A percentile compares a stretch with the other conserved stretches of the same genome.
phyloP scores from a whole-genome alignment of 2,329 filamentous ascomycete species.

The Fusarium sp. region DNA sequence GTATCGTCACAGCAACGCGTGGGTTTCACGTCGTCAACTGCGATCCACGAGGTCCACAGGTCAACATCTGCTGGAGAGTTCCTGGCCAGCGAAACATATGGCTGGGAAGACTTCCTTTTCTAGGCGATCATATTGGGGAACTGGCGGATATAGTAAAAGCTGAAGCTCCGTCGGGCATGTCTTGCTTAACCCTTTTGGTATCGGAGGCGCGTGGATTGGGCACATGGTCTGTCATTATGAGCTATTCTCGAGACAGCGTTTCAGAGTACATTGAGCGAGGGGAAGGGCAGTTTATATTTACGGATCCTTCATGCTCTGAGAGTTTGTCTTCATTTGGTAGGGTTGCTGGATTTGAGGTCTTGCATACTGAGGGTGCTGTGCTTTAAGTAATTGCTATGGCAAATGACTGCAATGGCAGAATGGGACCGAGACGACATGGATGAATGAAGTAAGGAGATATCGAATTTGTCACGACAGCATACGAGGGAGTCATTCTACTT shows the following conservation, averaged over 20 bases:
- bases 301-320: neutral
- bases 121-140: neutral
- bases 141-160: neutral
- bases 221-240: neutral
- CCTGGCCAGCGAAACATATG: neutral
- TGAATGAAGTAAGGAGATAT: neutral
- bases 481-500: fast-evolving
- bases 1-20: fast-evolving
- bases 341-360: neutral
- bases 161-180: neutral
- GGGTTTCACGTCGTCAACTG: neutral
- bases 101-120: neutral
- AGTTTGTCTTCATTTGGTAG: neutral
- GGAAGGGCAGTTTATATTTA: neutral
- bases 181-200: neutral
- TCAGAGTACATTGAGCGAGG: neutral
- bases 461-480: fast-evolving
- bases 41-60: fast-evolving
- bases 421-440: too few species aligned
- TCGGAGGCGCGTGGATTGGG: too few species aligned
- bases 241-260: neutral
- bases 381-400: neutral
- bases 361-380: neutral
- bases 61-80: neutral
- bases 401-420: neutral